phyloP scores from a whole-genome alignment of 2,329 filamentous ascomycete species.

The Pseudogymnoascus sp. region DNA sequence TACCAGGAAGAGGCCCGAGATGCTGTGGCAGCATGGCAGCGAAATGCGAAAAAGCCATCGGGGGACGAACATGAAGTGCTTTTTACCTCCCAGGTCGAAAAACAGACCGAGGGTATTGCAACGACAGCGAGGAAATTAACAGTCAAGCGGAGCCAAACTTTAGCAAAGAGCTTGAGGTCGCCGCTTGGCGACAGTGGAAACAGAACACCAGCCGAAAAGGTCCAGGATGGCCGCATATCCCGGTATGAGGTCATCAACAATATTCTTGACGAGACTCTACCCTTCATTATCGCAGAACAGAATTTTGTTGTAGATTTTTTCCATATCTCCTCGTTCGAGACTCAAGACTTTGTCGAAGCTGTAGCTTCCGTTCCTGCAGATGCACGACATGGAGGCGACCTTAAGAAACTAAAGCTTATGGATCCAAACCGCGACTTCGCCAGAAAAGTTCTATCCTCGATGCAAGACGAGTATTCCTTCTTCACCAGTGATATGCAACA shows the following conservation, averaged over 20 bases:
- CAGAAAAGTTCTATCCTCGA: constrained; percentile 74
- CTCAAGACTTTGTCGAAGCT: constrained; percentile 74
- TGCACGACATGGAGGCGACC: constrained; percentile 62
- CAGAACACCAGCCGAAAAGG: constrained; percentile 47
- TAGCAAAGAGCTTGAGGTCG: constrained; percentile 65
- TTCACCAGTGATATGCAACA: constrained; percentile 70
- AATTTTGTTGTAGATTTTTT: constrained; percentile 98
- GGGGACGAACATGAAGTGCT: constrained; percentile 76
- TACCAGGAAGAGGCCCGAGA: constrained; percentile 80
- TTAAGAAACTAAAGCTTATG: constrained; percentile 68
- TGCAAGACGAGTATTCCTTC: constrained; percentile 83
- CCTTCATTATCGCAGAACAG: constrained; percentile 84
- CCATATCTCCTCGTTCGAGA: constrained; percentile 80
- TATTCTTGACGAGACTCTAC: constrained; percentile 73
- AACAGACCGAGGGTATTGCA: constrained; percentile 72
- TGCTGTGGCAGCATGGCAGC: constrained; percentile 71
- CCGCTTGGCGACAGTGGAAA: constrained; percentile 55
- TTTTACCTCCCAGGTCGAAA: constrained; percentile 79
- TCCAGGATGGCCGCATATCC: constrained; percentile 57
- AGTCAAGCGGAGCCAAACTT: constrained; percentile 85
- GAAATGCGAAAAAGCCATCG: constrained; percentile 64
- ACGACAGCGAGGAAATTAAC: constrained; percentile 81
- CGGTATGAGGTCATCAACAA: constrained; percentile 77
- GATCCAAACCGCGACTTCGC: constrained; percentile 84
- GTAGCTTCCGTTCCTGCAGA: constrained; percentile 60